Evolutionary conservation across 495 filamentous ascomycete genomes (phyloP).

Genomic region (Hamigera avellanea): DNA sequence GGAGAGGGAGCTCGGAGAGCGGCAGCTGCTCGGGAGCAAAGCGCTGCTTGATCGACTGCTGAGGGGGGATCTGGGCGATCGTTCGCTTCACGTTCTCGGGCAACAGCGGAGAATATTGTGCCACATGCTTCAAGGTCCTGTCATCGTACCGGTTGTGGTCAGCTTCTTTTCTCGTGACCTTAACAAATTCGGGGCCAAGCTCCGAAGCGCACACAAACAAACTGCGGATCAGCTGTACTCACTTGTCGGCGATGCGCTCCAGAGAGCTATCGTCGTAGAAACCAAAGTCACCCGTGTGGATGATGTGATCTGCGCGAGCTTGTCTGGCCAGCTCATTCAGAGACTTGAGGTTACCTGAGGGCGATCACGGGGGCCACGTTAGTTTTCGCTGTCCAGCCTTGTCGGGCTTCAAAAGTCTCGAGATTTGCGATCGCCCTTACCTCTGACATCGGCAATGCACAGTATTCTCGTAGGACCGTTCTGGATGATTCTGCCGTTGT

Average conservation of each 20-base stretch:
- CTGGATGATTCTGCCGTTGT: conserved; percentile 69
- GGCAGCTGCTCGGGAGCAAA: conserved; percentile 73
- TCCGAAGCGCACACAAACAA: not conserved
- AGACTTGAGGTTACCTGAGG: conserved; percentile 79
- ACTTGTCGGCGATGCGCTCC: conserved; percentile 99
- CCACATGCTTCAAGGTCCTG: conserved; percentile 95
- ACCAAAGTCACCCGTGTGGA: conserved; percentile 98
- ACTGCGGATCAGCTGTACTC: conserved; percentile 24
- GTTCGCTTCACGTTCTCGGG: conserved; percentile 76
- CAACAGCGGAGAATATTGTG: conserved; percentile 94
- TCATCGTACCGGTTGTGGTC: not conserved
- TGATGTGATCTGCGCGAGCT: conserved; percentile 88
- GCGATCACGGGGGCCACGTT: conserved; percentile 2
- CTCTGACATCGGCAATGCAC: conserved; percentile 96
- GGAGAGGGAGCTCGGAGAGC: conserved; percentile 86
- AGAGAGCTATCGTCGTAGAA: conserved; percentile 97
- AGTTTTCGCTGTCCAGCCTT: conserved; percentile 5
- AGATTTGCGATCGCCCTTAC: conserved; percentile 35
- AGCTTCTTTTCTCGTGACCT: no score
- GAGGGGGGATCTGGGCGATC: conserved; percentile 54
- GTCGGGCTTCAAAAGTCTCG: not conserved
- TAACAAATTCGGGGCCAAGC: no score
- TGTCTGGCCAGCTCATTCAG: conserved; percentile 92
- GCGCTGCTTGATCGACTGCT: conserved; percentile 65
- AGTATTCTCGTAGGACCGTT: conserved; percentile 74